Base-by-base conservation (phyloP, 257 asterid species). In the Scutellaria minor region DNA sequence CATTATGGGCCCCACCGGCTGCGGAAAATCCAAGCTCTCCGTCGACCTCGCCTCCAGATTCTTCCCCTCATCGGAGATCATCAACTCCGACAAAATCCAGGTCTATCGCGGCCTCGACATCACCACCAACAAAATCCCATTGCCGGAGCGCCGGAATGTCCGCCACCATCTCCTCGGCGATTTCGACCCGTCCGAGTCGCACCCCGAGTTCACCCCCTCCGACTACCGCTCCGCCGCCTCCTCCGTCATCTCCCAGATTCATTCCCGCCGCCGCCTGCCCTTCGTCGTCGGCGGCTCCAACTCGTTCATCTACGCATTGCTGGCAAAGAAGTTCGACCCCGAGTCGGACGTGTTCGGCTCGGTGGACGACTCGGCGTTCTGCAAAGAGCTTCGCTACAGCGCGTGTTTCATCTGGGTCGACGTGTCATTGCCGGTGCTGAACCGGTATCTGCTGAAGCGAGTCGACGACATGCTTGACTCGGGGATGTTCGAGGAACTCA, bases 61-160 rank as follows among this genome's bases (percentile, higher is more conserved):
- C 20, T 94, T 88, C 68, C 83, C 89, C 0, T 18, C 77, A 1
- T 80, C 97, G 6, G 99, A 94, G 58, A 81, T 94, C 61, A 81
- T 94, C 10, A 94, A 94, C 86, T 88, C 97, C 13, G 98, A 94
- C 71, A 94, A 94, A 75, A 94, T 94, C 76, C 98, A 94, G 67
- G 81, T 85, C 13, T 82, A 88, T 75, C 65, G 72, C 2, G 97
- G 93, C 4, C 75, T 94, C 11, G 88, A 91, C 71, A 79, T 85
- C 58, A 87, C 97, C 44, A 91, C 97, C 10, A 94, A 94, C 84
- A 91, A 89, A 79, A 87, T 88, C 74, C 78, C 95, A 14, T 44
- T 83, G 24, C 70, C 14, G 35, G 92, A 94, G 1, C 87, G 87
- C 0, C 75, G 74, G 0, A 81, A 85, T 46, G 93, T 94, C 2